Conservation (phyloP, 257 asterid species). For the Rubia yunnanensis region DNA sequence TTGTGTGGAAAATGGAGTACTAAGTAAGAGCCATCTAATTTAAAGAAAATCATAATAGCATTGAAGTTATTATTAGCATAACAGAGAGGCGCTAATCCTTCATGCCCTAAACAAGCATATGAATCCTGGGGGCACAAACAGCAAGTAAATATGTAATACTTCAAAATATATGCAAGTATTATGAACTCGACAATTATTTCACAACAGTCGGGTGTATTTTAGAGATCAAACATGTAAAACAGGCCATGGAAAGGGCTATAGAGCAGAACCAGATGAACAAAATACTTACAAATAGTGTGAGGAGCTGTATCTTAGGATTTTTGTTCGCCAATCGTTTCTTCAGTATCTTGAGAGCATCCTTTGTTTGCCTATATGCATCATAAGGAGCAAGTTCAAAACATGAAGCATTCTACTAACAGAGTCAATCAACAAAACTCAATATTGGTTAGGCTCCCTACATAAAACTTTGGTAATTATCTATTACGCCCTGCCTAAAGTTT, state of each 20-base stretch:
- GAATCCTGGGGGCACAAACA: background rate
- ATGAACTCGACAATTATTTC: conserved; percentile 1
- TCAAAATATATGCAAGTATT: background rate
- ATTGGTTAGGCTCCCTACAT: background rate
- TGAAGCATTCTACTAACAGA: background rate
- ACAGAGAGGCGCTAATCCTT: background rate
- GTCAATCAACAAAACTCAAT: background rate
- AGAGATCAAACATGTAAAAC: conserved; percentile 1
- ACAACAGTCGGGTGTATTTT: background rate
- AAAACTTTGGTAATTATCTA: background rate
- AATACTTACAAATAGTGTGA: conserved; percentile 72
- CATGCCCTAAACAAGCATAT: background rate
- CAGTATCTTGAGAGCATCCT: conserved; percentile 82
- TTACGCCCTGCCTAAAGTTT: background rate
- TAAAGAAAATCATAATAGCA: background rate
- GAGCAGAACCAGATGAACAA: conserved; percentile 6
- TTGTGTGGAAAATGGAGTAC: too few relatives aligned
- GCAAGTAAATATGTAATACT: background rate
- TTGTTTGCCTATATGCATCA: conserved; percentile 62
- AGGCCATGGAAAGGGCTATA: background rate
- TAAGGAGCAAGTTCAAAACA: conserved; percentile 13
- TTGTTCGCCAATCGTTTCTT: conserved; percentile 81
- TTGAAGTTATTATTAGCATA: background rate
- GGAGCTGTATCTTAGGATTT: conserved; percentile 87
- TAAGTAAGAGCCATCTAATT: background rate